A percentile compares a stretch with the other conserved stretches of the same genome.
phyloP scores from a whole-genome alignment of 2,329 filamentous ascomycete genomes.

The Leptographium galeiforme region DNA sequence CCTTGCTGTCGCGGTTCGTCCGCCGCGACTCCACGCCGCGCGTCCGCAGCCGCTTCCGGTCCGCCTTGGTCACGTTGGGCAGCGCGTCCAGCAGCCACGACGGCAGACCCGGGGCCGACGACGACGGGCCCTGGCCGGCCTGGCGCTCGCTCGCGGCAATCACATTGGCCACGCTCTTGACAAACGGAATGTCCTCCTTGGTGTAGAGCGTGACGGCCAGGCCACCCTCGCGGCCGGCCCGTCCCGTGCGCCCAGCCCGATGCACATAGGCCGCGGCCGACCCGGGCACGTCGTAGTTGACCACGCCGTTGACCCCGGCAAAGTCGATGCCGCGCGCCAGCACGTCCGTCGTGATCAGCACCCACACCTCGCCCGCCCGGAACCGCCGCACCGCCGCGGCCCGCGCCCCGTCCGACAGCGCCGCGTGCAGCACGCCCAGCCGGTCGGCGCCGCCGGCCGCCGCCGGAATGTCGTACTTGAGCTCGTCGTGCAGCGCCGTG shows the following conservation, averaged over 20 bases:
- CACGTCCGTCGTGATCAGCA: slow-evolving; percentile 90
- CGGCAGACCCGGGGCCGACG: slow-evolving; percentile 32
- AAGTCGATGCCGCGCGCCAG: slow-evolving; percentile 90
- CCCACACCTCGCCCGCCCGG: slow-evolving; percentile 85
- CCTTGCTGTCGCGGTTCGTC: slow-evolving; percentile 8
- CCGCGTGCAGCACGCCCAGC: slow-evolving; percentile 82
- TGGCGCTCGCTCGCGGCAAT: slow-evolving; percentile 73
- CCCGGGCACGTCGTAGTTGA: slow-evolving; percentile 96
- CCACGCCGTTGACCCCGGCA: slow-evolving; percentile 83
- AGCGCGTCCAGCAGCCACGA: slow-evolving; percentile 83
- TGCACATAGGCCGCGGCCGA: slow-evolving; percentile 85
- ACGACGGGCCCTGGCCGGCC: slow-evolving; percentile 17
- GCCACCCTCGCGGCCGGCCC: slow-evolving; percentile 76
- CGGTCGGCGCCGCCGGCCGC: slow-evolving; percentile 74
- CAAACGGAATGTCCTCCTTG: slow-evolving; percentile 77
- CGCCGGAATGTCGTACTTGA: slow-evolving; percentile 86
- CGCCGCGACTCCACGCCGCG: slow-evolving; percentile 64
- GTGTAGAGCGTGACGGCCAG: slow-evolving; percentile 91
- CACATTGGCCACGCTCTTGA: slow-evolving; percentile 88
- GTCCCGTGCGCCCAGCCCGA: slow-evolving; percentile 78
- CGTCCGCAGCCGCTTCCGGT: slow-evolving; percentile 70
- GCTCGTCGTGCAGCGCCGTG: slow-evolving; percentile 72
- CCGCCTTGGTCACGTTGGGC: slow-evolving; percentile 70
- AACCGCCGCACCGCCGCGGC: slow-evolving; percentile 79
- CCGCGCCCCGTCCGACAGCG: slow-evolving; percentile 62